Base-by-base conservation (phyloP, 352 stramenopile genomes). In the Globisporangium megalacanthum region DNA sequence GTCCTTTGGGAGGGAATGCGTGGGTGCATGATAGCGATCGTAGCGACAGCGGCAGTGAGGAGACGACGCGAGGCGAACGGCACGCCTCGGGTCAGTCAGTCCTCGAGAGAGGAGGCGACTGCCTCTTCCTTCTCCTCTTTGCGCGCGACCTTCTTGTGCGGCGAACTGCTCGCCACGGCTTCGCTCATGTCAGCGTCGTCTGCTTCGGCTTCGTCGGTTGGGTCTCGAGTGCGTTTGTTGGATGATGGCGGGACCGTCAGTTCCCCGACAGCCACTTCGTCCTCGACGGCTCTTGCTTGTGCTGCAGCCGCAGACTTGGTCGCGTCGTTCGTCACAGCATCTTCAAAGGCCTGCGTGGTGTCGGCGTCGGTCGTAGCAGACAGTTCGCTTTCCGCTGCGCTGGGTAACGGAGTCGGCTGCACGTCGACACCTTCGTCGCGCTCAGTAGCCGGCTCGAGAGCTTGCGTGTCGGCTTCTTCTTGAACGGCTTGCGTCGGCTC, bases 141-240 rank as follows among this genome's bases (percentile, higher is more conserved):
- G 48, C 56, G 56, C 20, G 52, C 19, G 4, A 56, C 19, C 33
- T 62, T 62, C 48, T 62, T 62, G 37, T 50, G 56, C 2, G 49
- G 56, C 19, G 49, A 62, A 17, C 56, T 8, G 19, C 39, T 44
- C 37, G 15, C 17, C 39, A 7, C 56, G 19, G 41, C 56, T 25
- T 9, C 56, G 0, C 19, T 51, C 15, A 19, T 17, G 20, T n/a
- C 47, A 9, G 9, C n/a, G 6, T 39, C 10, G 0, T 31, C 47
- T n/a, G 36, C 33, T n/a, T 9, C 47, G 11, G 35, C 37, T 8
- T 46, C 19, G 29, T 45, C 49, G 7, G 20, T 35, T 22, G 54
- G 47, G 4, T 54, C 54, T 33, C 54, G 33, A 54, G 33, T 25
- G n/a, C 54, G 54, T 22, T 60, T 60, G 45, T 54, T 54, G 14